Evolutionary conservation across 1,284 basidiomycete species (phyloP).

Genomic region (Gymnopus androsaceus): DNA sequence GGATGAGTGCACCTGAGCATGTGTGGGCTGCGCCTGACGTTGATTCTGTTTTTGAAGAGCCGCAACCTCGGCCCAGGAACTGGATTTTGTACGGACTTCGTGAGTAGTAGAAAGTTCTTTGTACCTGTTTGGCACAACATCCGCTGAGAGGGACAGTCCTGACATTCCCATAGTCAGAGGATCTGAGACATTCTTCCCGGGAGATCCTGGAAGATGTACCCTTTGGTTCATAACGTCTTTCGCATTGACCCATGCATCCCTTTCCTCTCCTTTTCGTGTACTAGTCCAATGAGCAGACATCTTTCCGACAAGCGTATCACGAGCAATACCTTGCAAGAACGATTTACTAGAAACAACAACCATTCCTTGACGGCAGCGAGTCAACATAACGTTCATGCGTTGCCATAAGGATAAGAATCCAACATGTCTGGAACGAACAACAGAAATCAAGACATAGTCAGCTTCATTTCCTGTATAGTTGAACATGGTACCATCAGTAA

Average conservation of each 20-base stretch:
- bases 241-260: conserved; percentile 25
- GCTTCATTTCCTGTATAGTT: conserved; percentile 41
- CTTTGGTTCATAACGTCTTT: conserved; percentile 18
- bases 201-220: conserved; percentile 18
- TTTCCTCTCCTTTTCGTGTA: background rate
- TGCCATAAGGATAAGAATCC: conserved; percentile 44
- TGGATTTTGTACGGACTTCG: too few species aligned
- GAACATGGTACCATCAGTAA: background rate
- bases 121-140: too few species aligned
- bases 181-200: conserved; percentile 4
- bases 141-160: background rate
- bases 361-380: conserved; percentile 46
- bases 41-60: too few species aligned
- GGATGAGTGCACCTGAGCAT: too few species aligned
- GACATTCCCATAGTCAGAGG: background rate
- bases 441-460: conserved; percentile 44
- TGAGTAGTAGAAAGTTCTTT: too few species aligned
- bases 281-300: conserved; percentile 26
- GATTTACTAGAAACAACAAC: conserved; percentile 39
- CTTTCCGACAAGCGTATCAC: conserved; percentile 38
- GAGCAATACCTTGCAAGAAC: conserved; percentile 34
- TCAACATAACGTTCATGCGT: conserved; percentile 50
- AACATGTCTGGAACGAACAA: conserved; percentile 40
- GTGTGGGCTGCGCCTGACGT: too few species aligned
- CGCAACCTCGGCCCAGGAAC: too few species aligned